Base-by-base conservation (phyloP, 2,329 filamentous ascomycete genomes). In the Leptographium flavum region DNA sequence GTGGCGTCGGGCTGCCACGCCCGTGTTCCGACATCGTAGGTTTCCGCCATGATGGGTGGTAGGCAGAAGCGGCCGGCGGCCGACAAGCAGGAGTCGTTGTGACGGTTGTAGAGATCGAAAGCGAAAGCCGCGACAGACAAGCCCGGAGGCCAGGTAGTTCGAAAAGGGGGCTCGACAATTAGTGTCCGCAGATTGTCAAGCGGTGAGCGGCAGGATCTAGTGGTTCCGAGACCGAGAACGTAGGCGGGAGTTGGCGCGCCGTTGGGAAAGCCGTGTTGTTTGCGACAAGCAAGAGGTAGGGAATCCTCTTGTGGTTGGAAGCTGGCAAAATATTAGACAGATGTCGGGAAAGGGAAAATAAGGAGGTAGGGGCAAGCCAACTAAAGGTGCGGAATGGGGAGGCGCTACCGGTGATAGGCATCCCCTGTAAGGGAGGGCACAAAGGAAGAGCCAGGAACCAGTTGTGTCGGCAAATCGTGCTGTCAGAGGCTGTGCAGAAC, bases 1-100 rank as follows among this genome's bases (percentile, higher is more conserved):
- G 85, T 85, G 63, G 78, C 70, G 71, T 98, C 92, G 57, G 92
- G 88, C 76, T 96, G 92, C 92, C 92, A 98, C 62, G 88, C 92
- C 76, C 87, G 81, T 58, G 90, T 96, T 61, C 90, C 92, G 60
- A 95, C 79, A 73, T 96, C 88, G 70, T 93, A 96, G 62, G 78
- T 86, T 67, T 93, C 84, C 70, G 87, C 86, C 88, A 94, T 94
- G 66, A 61, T 50, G 33, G 31, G 17, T n/a, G 38, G 3, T 31
- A 25, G 13, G 17, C 19, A 33, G 63, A 62, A 42, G 44, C 49
- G 50, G 53, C 54, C 50, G 47, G 27, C 46, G 50, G 47, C 48
- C 49, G 47, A 39, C 36, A 30, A 28, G 4, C 11, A 13, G 33
- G 8, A 40, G 31, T 22, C 25, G 43, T 19, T 39, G 36, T 39